Conservation (phyloP, 2,329 filamentous ascomycete genomes). For the Sordariomycetes sp. region DNA sequence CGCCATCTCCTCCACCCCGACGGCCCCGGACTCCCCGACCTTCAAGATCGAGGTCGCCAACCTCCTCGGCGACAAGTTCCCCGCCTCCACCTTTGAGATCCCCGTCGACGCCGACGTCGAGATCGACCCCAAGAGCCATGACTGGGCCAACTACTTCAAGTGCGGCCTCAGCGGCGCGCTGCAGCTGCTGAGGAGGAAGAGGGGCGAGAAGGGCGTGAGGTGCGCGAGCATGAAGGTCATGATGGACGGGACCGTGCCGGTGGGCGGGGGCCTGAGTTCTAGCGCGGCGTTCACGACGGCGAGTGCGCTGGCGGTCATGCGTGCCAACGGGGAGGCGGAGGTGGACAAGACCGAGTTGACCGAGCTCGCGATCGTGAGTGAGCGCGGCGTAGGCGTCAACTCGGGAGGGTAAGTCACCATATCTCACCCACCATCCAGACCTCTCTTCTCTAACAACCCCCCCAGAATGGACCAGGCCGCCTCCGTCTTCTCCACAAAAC, state of each 20-base stretch:
- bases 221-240: constrained; percentile 75
- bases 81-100: constrained; percentile 63
- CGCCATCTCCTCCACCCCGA: constrained; percentile 54
- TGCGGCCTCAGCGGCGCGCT: constrained; percentile 77
- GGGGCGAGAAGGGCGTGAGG: constrained; percentile 41
- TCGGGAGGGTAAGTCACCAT: constrained; percentile 65
- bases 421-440: neutral
- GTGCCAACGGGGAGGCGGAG: constrained; percentile 65
- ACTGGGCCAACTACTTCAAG: constrained; percentile 99
- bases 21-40: constrained; percentile 32
- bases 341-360: constrained; percentile 89
- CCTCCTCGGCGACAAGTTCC: constrained; percentile 64
- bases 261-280: constrained; percentile 84
- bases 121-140: constrained; percentile 75
- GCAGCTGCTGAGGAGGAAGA: constrained; percentile 60
- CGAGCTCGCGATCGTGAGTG: constrained; percentile 88
- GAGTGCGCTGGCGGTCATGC: constrained; percentile 77
- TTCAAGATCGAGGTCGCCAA: constrained; percentile 73
- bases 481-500: constrained; percentile 82
- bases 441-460: neutral
- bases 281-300: constrained; percentile 91
- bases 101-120: constrained; percentile 48
- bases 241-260: constrained; percentile 84
- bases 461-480: constrained; percentile 91
- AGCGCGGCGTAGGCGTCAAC: constrained; percentile 90